phyloP scores from a whole-genome alignment of 148 eudicot species.

The Silene uniflora region DNA sequence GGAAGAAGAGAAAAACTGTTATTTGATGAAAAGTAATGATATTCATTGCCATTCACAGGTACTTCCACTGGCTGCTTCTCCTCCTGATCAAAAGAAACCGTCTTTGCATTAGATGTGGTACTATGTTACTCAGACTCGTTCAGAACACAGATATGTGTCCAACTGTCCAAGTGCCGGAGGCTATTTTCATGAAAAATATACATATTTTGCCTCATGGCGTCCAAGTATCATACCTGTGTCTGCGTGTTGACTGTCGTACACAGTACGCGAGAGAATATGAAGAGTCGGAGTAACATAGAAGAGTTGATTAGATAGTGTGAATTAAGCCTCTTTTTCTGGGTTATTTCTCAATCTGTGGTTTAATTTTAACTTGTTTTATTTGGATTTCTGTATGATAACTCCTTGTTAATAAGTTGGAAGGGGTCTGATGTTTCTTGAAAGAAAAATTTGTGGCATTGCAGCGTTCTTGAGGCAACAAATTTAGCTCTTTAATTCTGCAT shows the following conservation, averaged over 20 bases:
- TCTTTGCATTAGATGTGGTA: slow-evolving; percentile 23
- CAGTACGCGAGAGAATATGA: too few relatives aligned
- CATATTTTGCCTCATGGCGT: too few relatives aligned
- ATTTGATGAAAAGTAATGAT: slow-evolving; percentile 24
- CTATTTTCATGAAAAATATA: too few relatives aligned
- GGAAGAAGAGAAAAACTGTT: slow-evolving; percentile 25
- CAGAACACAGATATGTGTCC: too few relatives aligned
- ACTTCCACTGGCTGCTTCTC: slow-evolving; percentile 50
- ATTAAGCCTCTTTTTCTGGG: too few relatives aligned
- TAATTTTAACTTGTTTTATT: slow-evolving; percentile 1
- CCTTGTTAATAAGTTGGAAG: slow-evolving; percentile 25
- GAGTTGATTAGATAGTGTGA: slow-evolving; percentile 9
- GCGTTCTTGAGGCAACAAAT: slow-evolving; percentile 10
- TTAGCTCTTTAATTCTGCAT: slow-evolving; percentile 16
- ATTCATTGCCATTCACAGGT: slow-evolving; percentile 48
- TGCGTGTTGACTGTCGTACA: too few relatives aligned
- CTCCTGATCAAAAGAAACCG: slow-evolving; percentile 19
- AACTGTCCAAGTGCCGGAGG: too few relatives aligned
- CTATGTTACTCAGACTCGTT: neutral
- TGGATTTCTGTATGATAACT: slow-evolving; percentile 27
- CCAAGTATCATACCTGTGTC: too few relatives aligned
- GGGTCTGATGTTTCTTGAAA: slow-evolving; percentile 22
- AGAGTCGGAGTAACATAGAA: too few relatives aligned
- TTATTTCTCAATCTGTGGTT: neutral
- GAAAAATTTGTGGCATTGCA: slow-evolving; percentile 3